phyloP scores from a whole-genome alignment of 2,329 filamentous ascomycete genomes.

The Claviceps digitariae region DNA sequence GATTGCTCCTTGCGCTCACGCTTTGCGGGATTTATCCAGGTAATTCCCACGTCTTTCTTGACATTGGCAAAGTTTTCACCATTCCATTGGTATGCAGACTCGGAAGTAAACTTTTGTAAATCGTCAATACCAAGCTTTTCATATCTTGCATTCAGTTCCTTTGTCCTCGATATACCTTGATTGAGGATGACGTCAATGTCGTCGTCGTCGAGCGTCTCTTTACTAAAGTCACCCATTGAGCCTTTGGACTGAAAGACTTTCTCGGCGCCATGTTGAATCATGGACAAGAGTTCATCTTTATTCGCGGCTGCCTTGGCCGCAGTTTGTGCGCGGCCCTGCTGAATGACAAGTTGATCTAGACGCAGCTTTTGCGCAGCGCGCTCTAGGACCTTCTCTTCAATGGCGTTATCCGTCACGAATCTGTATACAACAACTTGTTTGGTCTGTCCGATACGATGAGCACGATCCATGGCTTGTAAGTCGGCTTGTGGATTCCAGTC shows the following conservation, averaged over 20 bases:
- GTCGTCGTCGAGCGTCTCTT: conserved; percentile 59
- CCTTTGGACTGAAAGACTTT: conserved; percentile 74
- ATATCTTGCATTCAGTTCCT: conserved; percentile 82
- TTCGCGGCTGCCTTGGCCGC: conserved; percentile 83
- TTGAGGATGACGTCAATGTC: conserved; percentile 83
- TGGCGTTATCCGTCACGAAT: conserved; percentile 95
- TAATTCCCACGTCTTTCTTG: conserved; percentile 85
- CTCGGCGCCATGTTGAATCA: conserved; percentile 99
- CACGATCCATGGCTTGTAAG: conserved; percentile 96
- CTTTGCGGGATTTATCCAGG: conserved; percentile 97
- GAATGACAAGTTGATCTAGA: conserved; percentile 92
- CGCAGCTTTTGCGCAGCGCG: conserved; percentile 93
- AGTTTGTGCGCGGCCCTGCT: conserved; percentile 87
- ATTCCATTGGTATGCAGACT: conserved; percentile 98
- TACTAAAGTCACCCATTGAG: conserved; percentile 45
- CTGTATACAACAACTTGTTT: conserved; percentile 96
- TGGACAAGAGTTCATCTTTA: conserved; percentile 89
- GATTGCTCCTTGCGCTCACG: conserved; percentile 96
- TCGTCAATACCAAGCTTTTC: conserved; percentile 96
- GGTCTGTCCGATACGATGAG: conserved; percentile 95
- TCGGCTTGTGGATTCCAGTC: conserved; percentile 99
- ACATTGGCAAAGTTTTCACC: conserved; percentile 86
- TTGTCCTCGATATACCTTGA: conserved; percentile 78
- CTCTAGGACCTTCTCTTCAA: conserved; percentile 96
- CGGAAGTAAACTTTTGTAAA: conserved; percentile 91